Evolutionary conservation across 1,284 basidiomycete species (phyloP), one percentile per base, ranked within the genome.

Genomic region (Marasmius tenuissimus): DNA sequence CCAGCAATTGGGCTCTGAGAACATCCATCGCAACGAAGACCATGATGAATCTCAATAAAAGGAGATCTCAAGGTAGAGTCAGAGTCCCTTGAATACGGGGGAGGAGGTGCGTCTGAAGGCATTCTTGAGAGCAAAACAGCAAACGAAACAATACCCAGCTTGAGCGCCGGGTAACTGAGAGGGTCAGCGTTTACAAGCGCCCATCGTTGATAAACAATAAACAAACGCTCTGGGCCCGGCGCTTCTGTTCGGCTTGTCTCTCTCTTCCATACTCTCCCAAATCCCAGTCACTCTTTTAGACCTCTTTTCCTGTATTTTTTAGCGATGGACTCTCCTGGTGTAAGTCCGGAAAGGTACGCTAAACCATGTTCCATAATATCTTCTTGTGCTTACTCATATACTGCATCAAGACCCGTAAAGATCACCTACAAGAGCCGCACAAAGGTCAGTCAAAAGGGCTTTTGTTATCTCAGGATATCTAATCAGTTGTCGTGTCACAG

Each of bases 391-490:
- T 20, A 55, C n/a, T 20, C 51, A 55, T 35, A 58, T 53, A 57
- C 9, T 38, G 52, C 33, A 48, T 55, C 52, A 38, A 72, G 71
- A 61, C 63, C 69, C 57, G 73, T 73, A 49, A 80, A 78, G 66
- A 70, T 75, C 60, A 81, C 76, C 9, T 80, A 81, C 68, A 67
- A 74, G 58, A 74, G 75, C 59, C 75, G 74, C 66, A 70, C 75
- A 66, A 82, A 81, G 78, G 81, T 79, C 65, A 57, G 66, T 59
- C n/a, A 18, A 56, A 48, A 27, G 52, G 53, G 18, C 51, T 16
- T 35, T 49, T 27, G 62, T 39, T 14, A 38, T 57, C 22, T 42
- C 22, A 58, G 3, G 22, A 14, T 35, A 47, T n/a, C 22, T 37
- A 52, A 58, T 33, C 27, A 38, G 35, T 37, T 50, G 18, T 47